These are phyloP conservation scores for Phtheirospermum japonicum DNA, from an alignment of 257 asterid genomes.

Conservation along the genomic window DNA sequence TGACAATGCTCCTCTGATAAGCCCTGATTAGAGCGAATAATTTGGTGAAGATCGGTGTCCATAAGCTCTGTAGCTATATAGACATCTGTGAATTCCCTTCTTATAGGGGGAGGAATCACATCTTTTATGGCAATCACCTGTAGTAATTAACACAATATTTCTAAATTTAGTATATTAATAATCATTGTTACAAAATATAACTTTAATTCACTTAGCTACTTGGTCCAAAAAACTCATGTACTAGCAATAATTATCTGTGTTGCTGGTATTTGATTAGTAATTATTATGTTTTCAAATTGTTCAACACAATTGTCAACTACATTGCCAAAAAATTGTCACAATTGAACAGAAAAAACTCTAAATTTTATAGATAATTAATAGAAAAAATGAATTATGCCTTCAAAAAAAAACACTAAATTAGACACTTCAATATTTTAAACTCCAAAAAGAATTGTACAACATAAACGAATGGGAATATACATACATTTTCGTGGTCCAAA, in stretches of 20 bases:
- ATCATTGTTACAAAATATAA: too few species aligned
- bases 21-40: constrained; percentile 86
- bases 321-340: too few species aligned
- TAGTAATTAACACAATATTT: background rate
- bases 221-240: too few species aligned
- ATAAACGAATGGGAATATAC: constrained; percentile 13
- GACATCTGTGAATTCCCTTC: constrained; percentile 84
- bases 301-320: too few species aligned
- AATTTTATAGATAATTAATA: too few species aligned
- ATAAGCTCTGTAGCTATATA: constrained; percentile 73
- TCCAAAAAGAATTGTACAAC: background rate
- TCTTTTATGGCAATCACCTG: constrained; percentile 80
- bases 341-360: too few species aligned
- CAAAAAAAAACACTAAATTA: too few species aligned
- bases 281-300: too few species aligned
- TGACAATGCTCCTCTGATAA: constrained; percentile 94
- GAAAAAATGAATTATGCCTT: background rate
- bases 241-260: too few species aligned
- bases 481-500: constrained; percentile 90
- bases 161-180: background rate
- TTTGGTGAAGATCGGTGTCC: constrained; percentile 99
- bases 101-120: constrained; percentile 89
- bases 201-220: too few species aligned
- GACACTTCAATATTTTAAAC: background rate
- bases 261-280: too few species aligned